Conservation (phyloP, 306 rosid genomes). For the Glycine latifolia region DNA sequence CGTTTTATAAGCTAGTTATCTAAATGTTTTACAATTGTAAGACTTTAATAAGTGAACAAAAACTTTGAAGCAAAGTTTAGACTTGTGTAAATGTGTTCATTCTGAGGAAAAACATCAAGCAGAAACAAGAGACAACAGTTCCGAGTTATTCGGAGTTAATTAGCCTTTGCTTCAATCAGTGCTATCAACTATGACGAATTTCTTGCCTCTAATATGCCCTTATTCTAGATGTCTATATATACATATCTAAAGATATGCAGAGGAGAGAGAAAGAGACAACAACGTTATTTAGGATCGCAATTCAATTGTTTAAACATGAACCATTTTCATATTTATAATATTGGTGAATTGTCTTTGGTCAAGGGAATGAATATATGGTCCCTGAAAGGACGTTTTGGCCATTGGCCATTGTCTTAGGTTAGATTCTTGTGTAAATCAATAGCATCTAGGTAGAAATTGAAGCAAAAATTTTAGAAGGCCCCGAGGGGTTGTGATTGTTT, state of each 20-base stretch:
- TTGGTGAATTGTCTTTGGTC: conserved; percentile 20
- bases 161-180: conserved; percentile 10
- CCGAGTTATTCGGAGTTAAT: background rate
- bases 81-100: background rate
- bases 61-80: too few species aligned
- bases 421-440: conserved; percentile 36
- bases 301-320: conserved; percentile 12
- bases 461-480: conserved; percentile 20
- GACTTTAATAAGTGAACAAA: background rate
- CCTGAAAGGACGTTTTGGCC: conserved; percentile 12
- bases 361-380: conserved; percentile 32
- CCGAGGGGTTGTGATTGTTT: conserved; percentile 2
- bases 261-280: background rate
- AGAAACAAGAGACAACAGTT: background rate
- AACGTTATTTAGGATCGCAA: background rate
- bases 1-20: background rate
- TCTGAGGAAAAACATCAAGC: background rate
- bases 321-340: background rate
- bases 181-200: background rate
- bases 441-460: conserved; percentile 10
- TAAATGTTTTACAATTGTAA: background rate
- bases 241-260: background rate
- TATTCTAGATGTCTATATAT: background rate
- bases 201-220: conserved; percentile 2
- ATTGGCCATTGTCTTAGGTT: background rate